Base-by-base conservation (phyloP, 2,329 filamentous ascomycete genomes). In the Cercospora zeina region DNA sequence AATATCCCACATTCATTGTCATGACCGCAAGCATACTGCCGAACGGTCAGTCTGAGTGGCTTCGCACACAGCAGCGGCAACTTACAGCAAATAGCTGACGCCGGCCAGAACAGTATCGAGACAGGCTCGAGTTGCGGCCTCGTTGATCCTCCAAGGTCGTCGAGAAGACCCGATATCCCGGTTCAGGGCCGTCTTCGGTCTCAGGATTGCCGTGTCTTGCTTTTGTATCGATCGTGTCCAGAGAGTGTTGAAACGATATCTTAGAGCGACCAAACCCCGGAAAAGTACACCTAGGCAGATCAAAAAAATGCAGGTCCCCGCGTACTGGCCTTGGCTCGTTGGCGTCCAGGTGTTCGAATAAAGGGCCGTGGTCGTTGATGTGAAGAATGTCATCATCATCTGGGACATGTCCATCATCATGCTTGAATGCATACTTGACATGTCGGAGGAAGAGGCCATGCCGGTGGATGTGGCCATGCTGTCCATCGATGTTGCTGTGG, bases 231-330 rank as follows among this genome's bases (percentile, higher is more conserved):
- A 21, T 14, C 42, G 13, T 2, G 13, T 49, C 78, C 8, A 91
- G 81, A 72, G 96, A 91, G 19, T 14, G 2, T 53, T 27, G 3
- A 53, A 34, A 2, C 27, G 27, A 34, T 53, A 21, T 33, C 71
- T 49, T 0, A 71, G 4, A 1, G 70, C 71, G 1, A 73, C 49
- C 24, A 74, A 80, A 21, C 79, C 79, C 54, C 92, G 89, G 72
- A 88, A 86, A 50, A 88, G 70, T 62, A 86, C 80, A 61, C 87
- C 86, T 54, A 97, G 85, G 50, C 88, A 68, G 72, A 96, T 87
- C 60, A 97, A 83, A 78, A 96, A 96, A 75, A 96, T 89, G 80
- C 93, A 95, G 21, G 91, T 95, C 55, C 86, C 93, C 1, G 90
- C 90, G 76, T 96, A 97, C 64, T 83, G 79, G 67, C 88, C 90